Base-by-base conservation (phyloP, 768 basidiomycete species). In the Phlegmacium glaucopus region DNA sequence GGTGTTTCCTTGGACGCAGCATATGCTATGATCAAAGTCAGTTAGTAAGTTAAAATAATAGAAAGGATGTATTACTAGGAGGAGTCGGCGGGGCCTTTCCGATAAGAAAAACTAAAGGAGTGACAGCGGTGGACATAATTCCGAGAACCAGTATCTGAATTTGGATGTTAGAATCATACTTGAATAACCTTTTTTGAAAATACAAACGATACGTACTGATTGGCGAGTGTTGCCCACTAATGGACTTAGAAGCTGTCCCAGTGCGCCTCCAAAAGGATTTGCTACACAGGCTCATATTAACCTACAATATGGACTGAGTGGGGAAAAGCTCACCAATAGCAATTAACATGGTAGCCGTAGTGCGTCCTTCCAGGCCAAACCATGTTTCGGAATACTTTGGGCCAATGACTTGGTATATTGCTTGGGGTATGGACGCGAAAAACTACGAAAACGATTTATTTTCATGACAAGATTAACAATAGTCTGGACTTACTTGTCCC, bases 351-450 rank as follows among this genome's bases (percentile, higher is more conserved):
- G 77, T 93, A 10, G 87, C 87, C 0, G 90, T 91, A 2, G 86
- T 90, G 35, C 90, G 75, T 11, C 84, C 81, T 49, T 77, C 71
- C 39, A 90, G 65, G 50, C 86, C 81, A 57, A 93, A 93, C 90
- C 90, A 93, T 27, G 68, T 78, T 60, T 93, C 87, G 0, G 90
- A 90, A 63, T 85, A 93, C 44, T 79, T 83, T 1, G 90, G 87
- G 5, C 85, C 86, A 8, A 91, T 67, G 18, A 92, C 77, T 65
- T 89, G 88, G 62, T 80, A 91, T 11, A 83, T 69, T 3, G 89
- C 82, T 58, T 89, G 85, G 2, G 86, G 71, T 39, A 88, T 63
- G 1, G 78, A 79, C 6, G 78, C 72, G 34, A 90, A 73, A 12
- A 83, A 54, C 87, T 90, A 39, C 22, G 22, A 38, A 27, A 27